Conservation (phyloP, 2,329 filamentous ascomycete genomes). For the Botrytis galanthina region DNA sequence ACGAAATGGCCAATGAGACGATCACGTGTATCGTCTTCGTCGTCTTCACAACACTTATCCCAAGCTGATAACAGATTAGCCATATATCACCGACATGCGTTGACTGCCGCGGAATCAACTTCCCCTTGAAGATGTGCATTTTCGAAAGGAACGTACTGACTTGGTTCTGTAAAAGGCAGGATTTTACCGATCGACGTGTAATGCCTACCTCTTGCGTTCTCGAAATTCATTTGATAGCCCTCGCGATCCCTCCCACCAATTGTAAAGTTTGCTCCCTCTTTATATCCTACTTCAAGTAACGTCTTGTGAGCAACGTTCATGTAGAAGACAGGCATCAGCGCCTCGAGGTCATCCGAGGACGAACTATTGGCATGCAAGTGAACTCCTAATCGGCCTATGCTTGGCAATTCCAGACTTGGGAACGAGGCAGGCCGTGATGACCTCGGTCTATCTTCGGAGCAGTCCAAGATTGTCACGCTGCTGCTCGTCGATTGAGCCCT, state of each 20-base stretch:
- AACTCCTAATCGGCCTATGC: neutral
- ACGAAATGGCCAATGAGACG: no score
- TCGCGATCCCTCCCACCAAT: neutral
- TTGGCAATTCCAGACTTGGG: neutral
- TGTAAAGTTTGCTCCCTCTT: neutral
- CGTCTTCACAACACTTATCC: neutral
- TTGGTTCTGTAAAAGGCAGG: neutral
- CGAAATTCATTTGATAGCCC: neutral
- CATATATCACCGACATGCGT: neutral
- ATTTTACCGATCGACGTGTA: neutral
- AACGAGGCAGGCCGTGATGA: neutral
- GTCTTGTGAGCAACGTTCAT: neutral
- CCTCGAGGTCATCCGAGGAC: neutral
- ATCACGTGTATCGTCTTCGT: no score
- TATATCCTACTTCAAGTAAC: neutral
- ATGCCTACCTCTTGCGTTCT: neutral
- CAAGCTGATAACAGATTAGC: neutral
- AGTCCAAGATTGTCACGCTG: neutral
- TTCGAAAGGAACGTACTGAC: neutral
- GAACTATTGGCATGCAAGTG: neutral
- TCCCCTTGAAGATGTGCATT: neutral
- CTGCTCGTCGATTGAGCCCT: neutral
- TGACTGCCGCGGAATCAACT: neutral
- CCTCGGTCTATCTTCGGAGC: neutral
- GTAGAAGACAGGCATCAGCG: neutral